These are phyloP conservation scores for Betula pendula DNA, from an alignment of 306 rosid genomes.

Conservation along the genomic window DNA sequence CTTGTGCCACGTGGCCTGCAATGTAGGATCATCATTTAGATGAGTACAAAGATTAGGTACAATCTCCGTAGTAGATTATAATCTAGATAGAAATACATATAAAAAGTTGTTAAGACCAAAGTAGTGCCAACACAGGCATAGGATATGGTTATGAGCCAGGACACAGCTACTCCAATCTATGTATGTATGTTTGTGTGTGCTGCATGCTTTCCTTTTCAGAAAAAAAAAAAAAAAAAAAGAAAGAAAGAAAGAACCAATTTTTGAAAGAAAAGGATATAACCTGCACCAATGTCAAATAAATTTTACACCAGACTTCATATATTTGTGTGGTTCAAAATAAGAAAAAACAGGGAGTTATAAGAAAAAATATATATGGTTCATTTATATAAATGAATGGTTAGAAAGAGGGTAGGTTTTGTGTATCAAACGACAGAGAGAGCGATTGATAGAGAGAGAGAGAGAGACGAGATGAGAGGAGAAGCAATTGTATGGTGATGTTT, in stretches of 20 bases:
- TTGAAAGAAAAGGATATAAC: background rate
- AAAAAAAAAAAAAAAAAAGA: too few relatives aligned
- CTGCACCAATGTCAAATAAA: background rate
- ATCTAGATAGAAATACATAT: background rate
- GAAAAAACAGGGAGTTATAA: background rate
- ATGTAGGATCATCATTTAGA: conserved; percentile 34
- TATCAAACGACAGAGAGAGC: background rate
- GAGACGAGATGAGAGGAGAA: background rate
- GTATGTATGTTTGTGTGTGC: background rate
- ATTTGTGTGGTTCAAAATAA: background rate
- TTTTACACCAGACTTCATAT: background rate
- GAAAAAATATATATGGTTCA: background rate
- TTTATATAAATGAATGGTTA: background rate
- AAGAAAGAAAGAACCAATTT: background rate
- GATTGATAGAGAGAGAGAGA: too few relatives aligned
- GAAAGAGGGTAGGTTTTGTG: background rate
- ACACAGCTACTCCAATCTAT: background rate
- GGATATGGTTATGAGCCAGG: background rate
- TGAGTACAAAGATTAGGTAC: conserved; percentile 22
- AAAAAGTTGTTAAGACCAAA: background rate
- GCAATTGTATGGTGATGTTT: background rate
- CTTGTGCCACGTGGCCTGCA: conserved; percentile 99
- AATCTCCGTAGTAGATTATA: background rate
- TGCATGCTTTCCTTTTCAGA: background rate
- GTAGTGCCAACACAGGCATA: conserved; percentile 1